Conservation (phyloP, 768 basidiomycete species). For the Lentinula sp. region DNA sequence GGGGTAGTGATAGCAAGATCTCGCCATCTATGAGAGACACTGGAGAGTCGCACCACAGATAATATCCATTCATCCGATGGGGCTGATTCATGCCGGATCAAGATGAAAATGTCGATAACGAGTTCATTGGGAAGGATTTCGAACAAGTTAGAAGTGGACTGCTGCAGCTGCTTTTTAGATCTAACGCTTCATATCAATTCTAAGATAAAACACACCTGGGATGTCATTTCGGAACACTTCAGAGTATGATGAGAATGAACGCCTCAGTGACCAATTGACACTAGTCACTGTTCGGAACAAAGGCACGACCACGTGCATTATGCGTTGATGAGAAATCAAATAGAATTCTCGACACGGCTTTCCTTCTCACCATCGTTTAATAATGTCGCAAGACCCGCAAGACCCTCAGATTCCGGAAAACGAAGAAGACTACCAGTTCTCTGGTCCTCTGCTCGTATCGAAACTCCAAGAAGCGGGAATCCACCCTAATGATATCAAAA, state of each 20-base stretch:
- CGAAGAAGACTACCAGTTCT: conserved; percentile 51
- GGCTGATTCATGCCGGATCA: neutral
- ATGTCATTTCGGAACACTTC: neutral
- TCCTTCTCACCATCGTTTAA: neutral
- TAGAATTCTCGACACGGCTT: neutral
- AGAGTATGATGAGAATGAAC: no score
- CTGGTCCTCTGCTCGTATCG: conserved; percentile 78
- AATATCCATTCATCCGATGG: conserved; percentile 1
- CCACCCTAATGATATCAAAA: conserved; percentile 88
- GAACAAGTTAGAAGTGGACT: neutral
- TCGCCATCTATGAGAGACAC: conserved; percentile 23
- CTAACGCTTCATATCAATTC: neutral
- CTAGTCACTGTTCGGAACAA: neutral
- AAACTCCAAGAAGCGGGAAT: conserved; percentile 90
- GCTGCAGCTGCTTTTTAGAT: neutral
- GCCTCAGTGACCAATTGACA: no score
- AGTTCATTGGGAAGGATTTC: conserved; percentile 11
- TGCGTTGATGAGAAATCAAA: neutral
- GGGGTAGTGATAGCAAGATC: conserved; percentile 18
- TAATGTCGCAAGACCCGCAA: conserved; percentile 57
- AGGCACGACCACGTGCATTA: conserved; percentile 4
- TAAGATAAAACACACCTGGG: neutral
- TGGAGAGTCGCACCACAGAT: conserved; percentile 12
- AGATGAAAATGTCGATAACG: conserved; percentile 7
- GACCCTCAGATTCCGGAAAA: conserved; percentile 31